Evolutionary conservation across 352 stramenopile species (phyloP), one percentile per base, ranked within the genome.

Genomic region (Thraustochytrium striatum): DNA sequence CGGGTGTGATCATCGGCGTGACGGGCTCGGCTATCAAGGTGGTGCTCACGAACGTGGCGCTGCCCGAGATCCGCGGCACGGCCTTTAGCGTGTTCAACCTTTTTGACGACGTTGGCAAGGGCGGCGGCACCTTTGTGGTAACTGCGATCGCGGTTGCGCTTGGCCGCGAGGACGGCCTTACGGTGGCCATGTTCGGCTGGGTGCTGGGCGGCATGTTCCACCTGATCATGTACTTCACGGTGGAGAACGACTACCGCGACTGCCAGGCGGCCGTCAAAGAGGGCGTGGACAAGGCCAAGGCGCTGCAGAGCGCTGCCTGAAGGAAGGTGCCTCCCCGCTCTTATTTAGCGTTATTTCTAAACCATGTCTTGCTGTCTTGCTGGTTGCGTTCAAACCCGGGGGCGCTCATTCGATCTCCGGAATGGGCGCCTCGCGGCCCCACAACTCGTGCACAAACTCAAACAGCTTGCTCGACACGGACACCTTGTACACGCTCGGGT

Each of bases 401-500:
- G n/a, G n/a, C n/a, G n/a, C n/a, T 70, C 59, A 75, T 32, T 75
- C 65, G 50, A 82, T 30, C 28, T 82, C 72, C 13, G 58, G 25
- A 32, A 82, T 82, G 52, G 78, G 78, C 55, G 38, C 72, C n/a
- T 82, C 72, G 11, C 5, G 8, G 28, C n/a, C 62, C 95, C 95
- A 99, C 43, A 99, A 86, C 72, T 97, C 85, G 85, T 98, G 96
- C 68, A 98, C 93, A 72, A 97, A 98, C 52, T 94, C 88, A 61
- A 87, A 94, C 83, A 98, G 85, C 25, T 81, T 79, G 43, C 86
- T 70, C 11, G 86, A 91, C 5, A 95, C 85, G 25, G 86, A 92
- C 9, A 92, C 86, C 78, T 89, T 89, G 85, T 92, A 93, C 30
- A 91, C 92, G 50, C 93, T 97, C 38, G 97, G 94, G 85, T 99